A percentile compares a stretch with the other conserved stretches of the same genome.
Conservation (phyloP, 345 rosid genomes). For the Diplotaxis tenuifolia region DNA sequence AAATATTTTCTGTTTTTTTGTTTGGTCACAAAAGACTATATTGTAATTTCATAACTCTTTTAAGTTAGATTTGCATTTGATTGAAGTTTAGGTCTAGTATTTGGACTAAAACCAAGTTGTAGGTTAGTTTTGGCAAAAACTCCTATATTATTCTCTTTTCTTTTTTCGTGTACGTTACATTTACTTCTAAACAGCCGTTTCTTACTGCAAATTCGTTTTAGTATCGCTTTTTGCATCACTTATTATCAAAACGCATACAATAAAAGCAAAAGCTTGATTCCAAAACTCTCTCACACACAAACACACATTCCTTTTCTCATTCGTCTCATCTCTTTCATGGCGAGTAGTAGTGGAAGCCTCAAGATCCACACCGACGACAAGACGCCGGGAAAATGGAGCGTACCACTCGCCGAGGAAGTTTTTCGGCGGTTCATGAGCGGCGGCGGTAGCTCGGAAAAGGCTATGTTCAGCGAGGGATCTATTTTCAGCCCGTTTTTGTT, state of each 20-base stretch:
- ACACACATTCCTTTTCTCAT: constrained; percentile 6
- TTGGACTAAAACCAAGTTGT: too few relatives aligned
- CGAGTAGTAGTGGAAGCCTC: constrained; percentile 36
- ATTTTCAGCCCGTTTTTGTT: constrained; percentile 78
- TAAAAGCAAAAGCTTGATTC: constrained; percentile 21
- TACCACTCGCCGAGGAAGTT: constrained; percentile 56
- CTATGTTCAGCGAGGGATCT: constrained; percentile 79
- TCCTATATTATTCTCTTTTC: not conserved
- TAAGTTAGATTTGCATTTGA: too few relatives aligned
- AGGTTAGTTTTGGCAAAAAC: too few relatives aligned
- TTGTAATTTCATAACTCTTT: too few relatives aligned
- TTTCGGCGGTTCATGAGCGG: constrained; percentile 52
- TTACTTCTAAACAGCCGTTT: not conserved
- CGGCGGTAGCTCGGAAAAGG: constrained; percentile 39
- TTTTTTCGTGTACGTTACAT: not conserved
- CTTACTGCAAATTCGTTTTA: not conserved
- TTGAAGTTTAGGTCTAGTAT: too few relatives aligned
- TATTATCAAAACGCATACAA: not conserved
- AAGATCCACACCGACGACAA: constrained; percentile 61
- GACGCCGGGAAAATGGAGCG: constrained; percentile 68
- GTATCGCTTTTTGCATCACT: not conserved
- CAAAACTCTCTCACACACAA: constrained; percentile 21
- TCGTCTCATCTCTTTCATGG: constrained; percentile 19
- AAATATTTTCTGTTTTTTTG: too few relatives aligned
- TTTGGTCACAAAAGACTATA: too few relatives aligned